Evolutionary conservation across 2,329 filamentous ascomycete genomes (phyloP).

Genomic region (Knoxdaviesia proteae): DNA sequence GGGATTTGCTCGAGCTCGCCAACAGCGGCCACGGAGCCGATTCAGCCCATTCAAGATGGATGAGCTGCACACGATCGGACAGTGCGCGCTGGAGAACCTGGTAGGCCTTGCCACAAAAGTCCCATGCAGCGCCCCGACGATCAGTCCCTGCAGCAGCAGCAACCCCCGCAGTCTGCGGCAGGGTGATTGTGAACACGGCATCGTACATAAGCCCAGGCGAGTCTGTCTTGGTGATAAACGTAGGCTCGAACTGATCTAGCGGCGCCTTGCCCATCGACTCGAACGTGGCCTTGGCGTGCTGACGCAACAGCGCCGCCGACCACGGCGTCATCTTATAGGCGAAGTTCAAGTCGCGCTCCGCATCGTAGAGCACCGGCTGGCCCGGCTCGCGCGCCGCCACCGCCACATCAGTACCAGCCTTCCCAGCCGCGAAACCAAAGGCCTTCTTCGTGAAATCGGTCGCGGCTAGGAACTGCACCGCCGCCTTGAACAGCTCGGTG

Average conservation of each 20-base stretch:
- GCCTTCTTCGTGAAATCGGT: slow-evolving; percentile 52
- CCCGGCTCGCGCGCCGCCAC: slow-evolving; percentile 21
- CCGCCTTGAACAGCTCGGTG: slow-evolving; percentile 87
- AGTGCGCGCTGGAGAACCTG: slow-evolving; percentile 48
- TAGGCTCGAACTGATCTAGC: slow-evolving; percentile 62
- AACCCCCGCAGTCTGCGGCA: slow-evolving; percentile 3
- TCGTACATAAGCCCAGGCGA: slow-evolving; percentile 35
- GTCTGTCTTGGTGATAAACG: slow-evolving; percentile 51
- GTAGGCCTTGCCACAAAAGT: slow-evolving; percentile 37
- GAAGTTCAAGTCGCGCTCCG: slow-evolving; percentile 53
- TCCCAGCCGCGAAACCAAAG: slow-evolving; percentile 22
- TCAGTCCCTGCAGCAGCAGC: background rate
- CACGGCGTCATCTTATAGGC: slow-evolving; percentile 78
- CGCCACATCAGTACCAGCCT: slow-evolving; percentile 5
- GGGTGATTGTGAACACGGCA: slow-evolving; percentile 17
- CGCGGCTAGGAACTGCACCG: slow-evolving; percentile 65
- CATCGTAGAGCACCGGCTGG: slow-evolving; percentile 58
- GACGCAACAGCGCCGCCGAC: slow-evolving; percentile 55
- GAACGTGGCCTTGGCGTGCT: slow-evolving; percentile 55
- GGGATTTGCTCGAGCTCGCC: background rate
- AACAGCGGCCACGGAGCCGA: slow-evolving; percentile 10
- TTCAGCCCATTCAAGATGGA: slow-evolving; percentile 32
- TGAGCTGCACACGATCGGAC: slow-evolving; percentile 48
- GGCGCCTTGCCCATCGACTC: slow-evolving; percentile 52
- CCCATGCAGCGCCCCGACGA: slow-evolving; percentile 19